phyloP scores from a whole-genome alignment of 208 protist species.

The Leishmania gerbilli region DNA sequence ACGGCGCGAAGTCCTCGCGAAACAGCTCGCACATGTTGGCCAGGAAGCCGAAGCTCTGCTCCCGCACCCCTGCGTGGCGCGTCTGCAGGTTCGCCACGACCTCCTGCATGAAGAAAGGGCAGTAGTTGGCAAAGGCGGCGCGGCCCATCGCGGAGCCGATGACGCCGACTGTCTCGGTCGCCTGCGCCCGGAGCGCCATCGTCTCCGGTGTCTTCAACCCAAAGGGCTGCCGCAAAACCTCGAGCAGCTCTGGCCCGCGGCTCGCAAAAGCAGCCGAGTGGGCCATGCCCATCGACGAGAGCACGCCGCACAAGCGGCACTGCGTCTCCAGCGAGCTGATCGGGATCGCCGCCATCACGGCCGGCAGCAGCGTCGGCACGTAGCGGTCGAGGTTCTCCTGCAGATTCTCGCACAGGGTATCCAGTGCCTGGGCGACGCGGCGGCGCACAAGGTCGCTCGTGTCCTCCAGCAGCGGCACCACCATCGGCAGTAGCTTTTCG shows the following conservation, averaged over 20 bases:
- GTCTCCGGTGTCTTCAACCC: constrained; percentile 46
- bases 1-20: constrained; percentile 54
- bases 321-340: constrained; percentile 70
- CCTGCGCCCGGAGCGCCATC: constrained; percentile 74
- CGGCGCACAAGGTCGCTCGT: constrained; percentile 64
- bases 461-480: constrained; percentile 71
- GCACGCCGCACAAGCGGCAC: constrained; percentile 64
- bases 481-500: constrained; percentile 63
- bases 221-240: constrained; percentile 75
- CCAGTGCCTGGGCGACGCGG: constrained; percentile 70
- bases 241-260: constrained; percentile 54
- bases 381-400: constrained; percentile 82
- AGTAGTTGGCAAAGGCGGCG: constrained; percentile 66
- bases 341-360: constrained; percentile 59
- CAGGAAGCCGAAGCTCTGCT: constrained; percentile 87
- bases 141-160: constrained; percentile 72
- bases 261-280: constrained; percentile 54
- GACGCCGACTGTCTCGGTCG: constrained; percentile 82
- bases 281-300: constrained; percentile 78
- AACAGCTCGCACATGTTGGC: constrained; percentile 84
- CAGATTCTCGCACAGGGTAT: constrained; percentile 83
- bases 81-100: constrained; percentile 64
- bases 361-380: constrained; percentile 58
- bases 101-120: constrained; percentile 70
- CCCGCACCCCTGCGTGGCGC: constrained; percentile 59